phyloP scores from a whole-genome alignment of 164 flowering plant genomes.

The Houttuynia cordata region DNA sequence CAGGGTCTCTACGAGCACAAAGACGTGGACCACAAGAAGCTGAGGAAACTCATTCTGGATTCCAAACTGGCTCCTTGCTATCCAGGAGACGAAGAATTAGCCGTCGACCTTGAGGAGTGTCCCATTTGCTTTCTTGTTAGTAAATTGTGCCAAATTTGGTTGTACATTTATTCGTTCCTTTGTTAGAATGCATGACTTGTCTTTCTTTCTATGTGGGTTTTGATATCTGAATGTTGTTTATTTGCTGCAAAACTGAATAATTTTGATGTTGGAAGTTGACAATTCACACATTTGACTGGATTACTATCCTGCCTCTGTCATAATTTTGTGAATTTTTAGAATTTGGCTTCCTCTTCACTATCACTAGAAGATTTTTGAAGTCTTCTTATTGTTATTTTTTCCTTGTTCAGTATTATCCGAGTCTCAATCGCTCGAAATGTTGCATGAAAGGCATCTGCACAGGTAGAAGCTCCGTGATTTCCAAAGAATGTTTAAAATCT shows the following conservation, averaged over 20 bases:
- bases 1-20: constrained; percentile 75
- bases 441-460: constrained; percentile 96
- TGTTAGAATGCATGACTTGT: background rate
- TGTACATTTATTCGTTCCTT: background rate
- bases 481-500: background rate
- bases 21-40: constrained; percentile 92
- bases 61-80: constrained; percentile 93
- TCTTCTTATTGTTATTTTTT: background rate
- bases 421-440: constrained; percentile 93
- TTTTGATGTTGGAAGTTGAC: background rate
- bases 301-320: too few species aligned
- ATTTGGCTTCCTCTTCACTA: background rate
- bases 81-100: constrained; percentile 41
- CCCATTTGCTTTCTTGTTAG: constrained; percentile 95
- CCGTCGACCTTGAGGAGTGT: constrained; percentile 53
- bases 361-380: background rate
- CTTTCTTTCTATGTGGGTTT: background rate
- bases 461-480: constrained; percentile 28
- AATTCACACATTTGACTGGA: background rate
- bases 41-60: constrained; percentile 80
- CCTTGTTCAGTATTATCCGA: constrained; percentile 68
- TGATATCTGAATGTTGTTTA: background rate
- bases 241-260: background rate
- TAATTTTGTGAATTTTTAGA: background rate
- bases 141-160: background rate